Base-by-base conservation (phyloP, 768 basidiomycete genomes). In the Saitozyma podzolica region DNA sequence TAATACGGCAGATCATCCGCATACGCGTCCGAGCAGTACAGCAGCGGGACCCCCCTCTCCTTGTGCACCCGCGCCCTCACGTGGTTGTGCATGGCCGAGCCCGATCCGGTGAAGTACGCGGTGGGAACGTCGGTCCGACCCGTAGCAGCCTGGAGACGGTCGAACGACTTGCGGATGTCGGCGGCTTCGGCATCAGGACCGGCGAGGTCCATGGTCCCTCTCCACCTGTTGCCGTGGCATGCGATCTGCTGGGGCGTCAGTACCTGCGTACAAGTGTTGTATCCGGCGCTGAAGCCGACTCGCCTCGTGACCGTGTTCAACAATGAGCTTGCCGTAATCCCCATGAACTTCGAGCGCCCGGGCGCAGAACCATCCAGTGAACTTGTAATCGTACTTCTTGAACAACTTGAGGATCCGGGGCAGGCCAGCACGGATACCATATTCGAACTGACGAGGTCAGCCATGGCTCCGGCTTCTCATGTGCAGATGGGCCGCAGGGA, bases 391-490 rank as follows among this genome's bases (percentile, higher is more conserved):
- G 40, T 70, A 66, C 50, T 70, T 59, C 39, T 61, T 40, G 59
- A 70, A 70, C 37, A 64, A 62, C 58, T 66, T 70, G 47, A 64
- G 50, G 17, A 70, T 45, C 6, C 68, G 65, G 13, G 68, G 68
- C 14, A 70, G 45, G 40, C 68, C 68, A 55, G 63, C 62, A 13
- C 61, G 64, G 47, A 65, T 68, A 3, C 72, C 72, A 41, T 65
- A 73, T 49, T 73, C 72, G 56, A 70, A 73, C 60, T 66, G 47
- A n/a, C n/a, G n/a, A n/a, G n/a, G n/a, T n/a, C n/a, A n/a, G n/a
- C n/a, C n/a, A n/a, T n/a, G n/a, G n/a, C n/a, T n/a, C n/a, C n/a
- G n/a, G n/a, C n/a, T n/a, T n/a, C n/a, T n/a, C n/a, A n/a, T n/a
- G n/a, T n/a, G n/a, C n/a, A n/a, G n/a, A n/a, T n/a, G n/a, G n/a